These are phyloP conservation scores for Darksidea phi DNA, from an alignment of 495 filamentous ascomycete genomes.

Conservation along the genomic window DNA sequence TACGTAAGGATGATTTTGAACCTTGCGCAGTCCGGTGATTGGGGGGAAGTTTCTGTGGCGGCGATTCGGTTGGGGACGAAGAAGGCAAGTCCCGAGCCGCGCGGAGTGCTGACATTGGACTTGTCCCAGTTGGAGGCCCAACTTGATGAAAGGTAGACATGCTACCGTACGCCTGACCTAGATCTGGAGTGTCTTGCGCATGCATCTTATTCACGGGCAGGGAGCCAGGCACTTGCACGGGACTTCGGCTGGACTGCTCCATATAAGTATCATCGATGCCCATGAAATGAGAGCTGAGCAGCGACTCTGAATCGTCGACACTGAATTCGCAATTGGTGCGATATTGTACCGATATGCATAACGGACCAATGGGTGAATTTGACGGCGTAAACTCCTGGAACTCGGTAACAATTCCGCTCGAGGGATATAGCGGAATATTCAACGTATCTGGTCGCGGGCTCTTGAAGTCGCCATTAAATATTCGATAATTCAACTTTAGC, in stretches of 20 bases:
- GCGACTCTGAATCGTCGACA: slow-evolving; percentile 83
- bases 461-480: slow-evolving; percentile 59
- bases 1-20: slow-evolving; percentile 60
- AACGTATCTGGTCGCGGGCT: slow-evolving; percentile 58
- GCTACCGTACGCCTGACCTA: slow-evolving; percentile 84
- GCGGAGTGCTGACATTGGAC: slow-evolving; percentile 82
- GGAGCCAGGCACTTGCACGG: slow-evolving; percentile 68
- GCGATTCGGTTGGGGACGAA: slow-evolving; percentile 57
- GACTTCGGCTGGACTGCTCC: slow-evolving; percentile 36
- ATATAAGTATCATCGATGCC: slow-evolving; percentile 86
- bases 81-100: slow-evolving; percentile 58
- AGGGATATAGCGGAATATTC: slow-evolving; percentile 68
- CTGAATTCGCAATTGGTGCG: slow-evolving; percentile 86
- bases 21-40: slow-evolving; percentile 57
- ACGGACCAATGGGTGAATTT: slow-evolving; percentile 79
- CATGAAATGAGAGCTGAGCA: slow-evolving; percentile 95
- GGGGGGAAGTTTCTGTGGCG: slow-evolving; percentile 60
- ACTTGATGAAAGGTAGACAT: slow-evolving; percentile 88
- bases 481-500: slow-evolving; percentile 75
- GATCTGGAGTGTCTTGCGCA: slow-evolving; percentile 55
- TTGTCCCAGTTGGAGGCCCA: slow-evolving; percentile 69
- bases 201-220: slow-evolving; percentile 53
- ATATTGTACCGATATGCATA: slow-evolving; percentile 77
- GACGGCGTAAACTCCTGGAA: slow-evolving; percentile 75
- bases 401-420: slow-evolving; percentile 64